Conservation (phyloP, 2,329 filamentous ascomycete species). For the Aspergillus brunneoviolaceus region DNA sequence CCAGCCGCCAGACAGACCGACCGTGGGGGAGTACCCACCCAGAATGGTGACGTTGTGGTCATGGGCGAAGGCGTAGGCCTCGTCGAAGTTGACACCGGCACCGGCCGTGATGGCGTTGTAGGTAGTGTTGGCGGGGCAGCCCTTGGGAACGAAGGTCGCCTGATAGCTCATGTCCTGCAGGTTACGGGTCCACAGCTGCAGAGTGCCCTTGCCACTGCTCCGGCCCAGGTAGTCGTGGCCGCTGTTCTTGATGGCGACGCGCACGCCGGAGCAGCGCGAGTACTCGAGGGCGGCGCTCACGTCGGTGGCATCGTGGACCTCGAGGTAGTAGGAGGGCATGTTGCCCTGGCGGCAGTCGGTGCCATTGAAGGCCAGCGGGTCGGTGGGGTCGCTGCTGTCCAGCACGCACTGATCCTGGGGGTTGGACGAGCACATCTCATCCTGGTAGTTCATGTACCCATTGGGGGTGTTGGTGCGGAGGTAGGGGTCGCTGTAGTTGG, state of each 20-base stretch:
- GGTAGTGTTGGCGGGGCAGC: constrained; percentile 7
- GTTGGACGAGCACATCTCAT: constrained; percentile 22
- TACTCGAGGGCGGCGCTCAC: constrained; percentile 13
- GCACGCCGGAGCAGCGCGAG: constrained; percentile 12
- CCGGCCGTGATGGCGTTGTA: constrained; percentile 28
- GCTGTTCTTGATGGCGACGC: constrained; percentile 31
- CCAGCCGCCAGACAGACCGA: constrained; percentile 28
- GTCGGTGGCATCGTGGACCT: constrained; percentile 10
- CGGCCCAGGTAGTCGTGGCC: constrained; percentile 38
- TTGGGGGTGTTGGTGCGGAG: constrained; percentile 17
- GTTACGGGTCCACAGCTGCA: constrained; percentile 33
- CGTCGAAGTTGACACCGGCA: constrained; percentile 30
- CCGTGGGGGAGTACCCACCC: constrained; percentile 18
- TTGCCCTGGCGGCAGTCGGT: constrained; percentile 16
- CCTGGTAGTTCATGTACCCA: constrained; percentile 25
- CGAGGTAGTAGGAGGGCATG: constrained; percentile 14
- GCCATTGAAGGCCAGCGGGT: constrained; percentile 10
- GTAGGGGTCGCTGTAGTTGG: constrained; percentile 17
- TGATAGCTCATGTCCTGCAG: constrained; percentile 23
- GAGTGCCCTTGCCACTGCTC: constrained; percentile 28
- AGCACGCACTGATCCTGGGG: constrained; percentile 19
- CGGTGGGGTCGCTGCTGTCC: constrained; percentile 17
- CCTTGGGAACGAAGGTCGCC: constrained; percentile 5
- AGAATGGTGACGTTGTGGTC: constrained; percentile 27
- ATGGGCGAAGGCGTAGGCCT: constrained; percentile 27